These are phyloP conservation scores for Vitis hybrid DNA, from an alignment of 177 flowering plant genomes.

Conservation along the genomic window DNA sequence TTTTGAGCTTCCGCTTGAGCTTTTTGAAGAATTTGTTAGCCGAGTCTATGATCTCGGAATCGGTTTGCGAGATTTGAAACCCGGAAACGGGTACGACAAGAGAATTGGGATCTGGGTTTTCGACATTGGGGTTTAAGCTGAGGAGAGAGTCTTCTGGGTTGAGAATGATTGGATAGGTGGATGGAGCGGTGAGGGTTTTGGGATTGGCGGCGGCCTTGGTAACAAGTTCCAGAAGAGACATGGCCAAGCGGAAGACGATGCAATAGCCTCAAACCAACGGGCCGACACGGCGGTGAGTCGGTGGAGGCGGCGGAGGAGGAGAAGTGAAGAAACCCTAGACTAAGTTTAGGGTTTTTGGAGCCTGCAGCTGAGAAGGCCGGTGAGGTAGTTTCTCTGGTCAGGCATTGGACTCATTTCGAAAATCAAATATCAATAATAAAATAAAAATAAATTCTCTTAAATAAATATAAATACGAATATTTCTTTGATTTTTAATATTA, in stretches of 20 bases:
- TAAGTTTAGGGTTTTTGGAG: no score
- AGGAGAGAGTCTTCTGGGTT: slow-evolving; percentile 46
- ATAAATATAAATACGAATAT: no score
- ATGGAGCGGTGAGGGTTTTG: slow-evolving; percentile 3
- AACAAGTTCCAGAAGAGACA: slow-evolving; percentile 73
- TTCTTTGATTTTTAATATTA: no score
- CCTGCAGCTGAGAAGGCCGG: no score
- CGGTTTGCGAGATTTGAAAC: slow-evolving; percentile 53
- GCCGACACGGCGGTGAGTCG: neutral
- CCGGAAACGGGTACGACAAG: slow-evolving; percentile 47
- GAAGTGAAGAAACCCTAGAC: no score
- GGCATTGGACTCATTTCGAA: no score
- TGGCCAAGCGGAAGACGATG: slow-evolving; percentile 16
- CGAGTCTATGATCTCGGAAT: slow-evolving; percentile 41
- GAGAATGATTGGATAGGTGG: slow-evolving; percentile 52
- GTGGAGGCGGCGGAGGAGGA: no score
- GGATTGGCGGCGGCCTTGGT: slow-evolving; percentile 43
- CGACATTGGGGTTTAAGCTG: slow-evolving; percentile 41
- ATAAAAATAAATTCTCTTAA: no score
- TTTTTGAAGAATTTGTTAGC: slow-evolving; percentile 36
- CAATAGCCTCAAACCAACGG: neutral
- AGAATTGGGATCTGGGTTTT: slow-evolving; percentile 22
- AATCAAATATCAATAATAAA: no score
- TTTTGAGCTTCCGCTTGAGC: slow-evolving; percentile 53
- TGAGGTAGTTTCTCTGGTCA: no score